Evolutionary conservation across 2,329 filamentous ascomycete species (phyloP).

Genomic region (Calonectria naviculata): DNA sequence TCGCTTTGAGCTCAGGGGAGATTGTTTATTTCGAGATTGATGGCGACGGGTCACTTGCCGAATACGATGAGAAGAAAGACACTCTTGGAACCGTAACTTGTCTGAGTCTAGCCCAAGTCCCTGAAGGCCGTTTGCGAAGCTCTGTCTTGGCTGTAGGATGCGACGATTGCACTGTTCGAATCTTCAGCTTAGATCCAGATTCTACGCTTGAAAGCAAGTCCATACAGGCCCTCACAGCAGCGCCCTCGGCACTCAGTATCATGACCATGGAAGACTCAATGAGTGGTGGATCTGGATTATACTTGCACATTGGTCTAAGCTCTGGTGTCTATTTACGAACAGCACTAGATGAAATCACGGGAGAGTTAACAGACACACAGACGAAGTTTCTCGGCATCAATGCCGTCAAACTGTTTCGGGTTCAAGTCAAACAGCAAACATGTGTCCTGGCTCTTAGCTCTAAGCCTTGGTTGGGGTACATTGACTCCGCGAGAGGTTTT

Average conservation of each 20-base stretch:
- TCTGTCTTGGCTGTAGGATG: constrained; percentile 96
- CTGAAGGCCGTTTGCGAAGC: constrained; percentile 88
- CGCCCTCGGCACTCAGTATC: constrained; percentile 88
- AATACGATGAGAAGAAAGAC: constrained; percentile 94
- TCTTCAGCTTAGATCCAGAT: constrained; percentile 90
- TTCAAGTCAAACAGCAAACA: constrained; percentile 86
- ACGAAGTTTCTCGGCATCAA: constrained; percentile 95
- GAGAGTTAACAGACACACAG: constrained; percentile 93
- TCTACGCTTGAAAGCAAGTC: constrained; percentile 93
- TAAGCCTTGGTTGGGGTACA: constrained; percentile 95
- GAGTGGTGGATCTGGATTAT: constrained; percentile 87
- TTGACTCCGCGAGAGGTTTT: constrained; percentile 86
- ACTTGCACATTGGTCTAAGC: constrained; percentile 94
- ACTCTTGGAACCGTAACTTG: constrained; percentile 97
- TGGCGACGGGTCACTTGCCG: constrained; percentile 86
- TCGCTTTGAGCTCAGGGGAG: constrained; percentile 94
- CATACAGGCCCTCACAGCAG: constrained; percentile 91
- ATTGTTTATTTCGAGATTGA: constrained; percentile 99
- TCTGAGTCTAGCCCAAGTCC: constrained; percentile 92
- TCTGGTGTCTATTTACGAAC: constrained; percentile 97
- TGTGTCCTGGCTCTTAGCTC: constrained; percentile 92
- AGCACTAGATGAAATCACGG: constrained; percentile 93
- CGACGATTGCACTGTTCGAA: constrained; percentile 94
- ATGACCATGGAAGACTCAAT: constrained; percentile 97
- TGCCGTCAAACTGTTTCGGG: constrained; percentile 88